These are phyloP conservation scores for Chlorophyllum brunneum DNA, from an alignment of 768 basidiomycete species.

Conservation along the genomic window DNA sequence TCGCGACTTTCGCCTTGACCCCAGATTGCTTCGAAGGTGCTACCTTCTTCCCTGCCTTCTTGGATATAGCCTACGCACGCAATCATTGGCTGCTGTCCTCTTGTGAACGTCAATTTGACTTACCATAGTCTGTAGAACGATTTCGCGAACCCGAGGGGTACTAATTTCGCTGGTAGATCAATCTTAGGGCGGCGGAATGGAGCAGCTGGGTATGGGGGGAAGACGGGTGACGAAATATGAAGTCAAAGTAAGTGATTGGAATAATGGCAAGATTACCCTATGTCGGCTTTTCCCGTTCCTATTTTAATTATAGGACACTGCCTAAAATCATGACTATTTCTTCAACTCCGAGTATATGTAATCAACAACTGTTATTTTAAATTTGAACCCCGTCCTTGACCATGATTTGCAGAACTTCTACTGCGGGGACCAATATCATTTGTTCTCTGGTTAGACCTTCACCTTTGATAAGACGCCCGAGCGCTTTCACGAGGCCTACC, in stretches of 20 bases:
- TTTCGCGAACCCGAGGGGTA: neutral
- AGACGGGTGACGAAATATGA: neutral
- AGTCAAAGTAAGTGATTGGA: neutral
- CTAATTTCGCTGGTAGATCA: neutral
- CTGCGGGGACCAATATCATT: conserved; percentile 42
- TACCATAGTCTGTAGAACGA: conserved; percentile 15
- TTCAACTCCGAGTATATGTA: neutral
- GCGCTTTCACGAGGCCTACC: conserved; percentile 47
- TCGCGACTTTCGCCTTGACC: conserved; percentile 64
- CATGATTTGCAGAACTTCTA: conserved; percentile 44
- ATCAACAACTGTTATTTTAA: neutral
- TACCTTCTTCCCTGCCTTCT: conserved; percentile 87
- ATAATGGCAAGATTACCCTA: neutral
- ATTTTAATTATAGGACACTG: conserved; percentile 1
- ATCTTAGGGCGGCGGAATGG: neutral
- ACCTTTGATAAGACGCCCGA: conserved; percentile 47
- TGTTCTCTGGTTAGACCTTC: conserved; percentile 28
- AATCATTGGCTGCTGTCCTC: conserved; percentile 5
- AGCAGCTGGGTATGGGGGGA: neutral
- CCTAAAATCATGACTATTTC: neutral
- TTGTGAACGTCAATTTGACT: conserved; percentile 1
- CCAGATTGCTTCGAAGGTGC: conserved; percentile 60
- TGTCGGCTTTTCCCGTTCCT: conserved; percentile 4
- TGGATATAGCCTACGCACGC: conserved; percentile 66
- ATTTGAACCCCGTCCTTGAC: conserved; percentile 11